Evolutionary conservation across 345 rosid genomes (phyloP).

Genomic region (Murraya koenigii): DNA sequence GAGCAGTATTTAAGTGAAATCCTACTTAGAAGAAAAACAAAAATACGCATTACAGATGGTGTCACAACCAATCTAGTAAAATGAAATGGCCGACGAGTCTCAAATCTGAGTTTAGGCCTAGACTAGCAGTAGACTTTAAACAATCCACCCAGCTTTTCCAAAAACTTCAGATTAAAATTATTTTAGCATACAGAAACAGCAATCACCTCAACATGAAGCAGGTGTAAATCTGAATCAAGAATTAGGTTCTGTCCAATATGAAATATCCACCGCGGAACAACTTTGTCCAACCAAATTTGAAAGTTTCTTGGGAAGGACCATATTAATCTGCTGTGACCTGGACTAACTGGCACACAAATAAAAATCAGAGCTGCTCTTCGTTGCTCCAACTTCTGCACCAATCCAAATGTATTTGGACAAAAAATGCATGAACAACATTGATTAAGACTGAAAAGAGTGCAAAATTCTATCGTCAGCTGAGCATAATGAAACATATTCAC

Average conservation of each 20-base stretch:
- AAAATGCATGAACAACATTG: neutral
- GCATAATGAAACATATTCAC: neutral
- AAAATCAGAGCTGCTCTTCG: constrained; percentile 58
- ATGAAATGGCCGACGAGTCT: too few species aligned
- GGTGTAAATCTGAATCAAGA: constrained; percentile 84
- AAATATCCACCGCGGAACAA: constrained; percentile 84
- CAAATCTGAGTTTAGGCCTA: too few species aligned
- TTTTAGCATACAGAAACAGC: neutral
- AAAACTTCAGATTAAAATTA: neutral
- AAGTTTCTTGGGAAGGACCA: constrained; percentile 83
- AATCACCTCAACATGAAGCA: constrained; percentile 81
- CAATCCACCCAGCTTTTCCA: neutral
- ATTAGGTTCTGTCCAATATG: constrained; percentile 73
- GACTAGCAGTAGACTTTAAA: neutral
- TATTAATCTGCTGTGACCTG: constrained; percentile 83
- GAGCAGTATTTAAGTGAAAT: neutral
- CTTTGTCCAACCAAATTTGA: constrained; percentile 60
- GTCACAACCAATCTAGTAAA: too few species aligned
- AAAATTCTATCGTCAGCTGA: neutral
- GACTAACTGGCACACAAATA: constrained; percentile 85
- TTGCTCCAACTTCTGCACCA: constrained; percentile 28
- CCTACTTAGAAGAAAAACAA: neutral
- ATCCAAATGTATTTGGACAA: neutral
- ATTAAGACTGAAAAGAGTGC: neutral
- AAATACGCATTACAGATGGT: neutral